Percentiles rank a stretch among this genome's conserved stretches.
These are phyloP conservation scores for Schizothecium vesticola DNA, from an alignment of 495 filamentous ascomycete genomes.

Conservation along the genomic window DNA sequence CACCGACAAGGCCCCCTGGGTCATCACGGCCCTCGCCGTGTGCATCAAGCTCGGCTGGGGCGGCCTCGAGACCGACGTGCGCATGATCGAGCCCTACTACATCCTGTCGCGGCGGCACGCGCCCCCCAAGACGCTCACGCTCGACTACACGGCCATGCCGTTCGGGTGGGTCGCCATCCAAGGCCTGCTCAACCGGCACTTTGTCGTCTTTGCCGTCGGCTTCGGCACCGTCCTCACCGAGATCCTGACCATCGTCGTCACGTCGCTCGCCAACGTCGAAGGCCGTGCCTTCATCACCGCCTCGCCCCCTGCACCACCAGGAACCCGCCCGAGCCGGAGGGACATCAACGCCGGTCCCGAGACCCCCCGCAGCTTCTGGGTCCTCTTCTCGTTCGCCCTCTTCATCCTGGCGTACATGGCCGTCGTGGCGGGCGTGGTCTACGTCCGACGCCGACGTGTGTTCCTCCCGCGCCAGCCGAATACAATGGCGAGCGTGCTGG, in stretches of 20 bases:
- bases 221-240: constrained; percentile 60
- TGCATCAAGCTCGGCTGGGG: constrained; percentile 62
- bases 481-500: constrained; percentile 65
- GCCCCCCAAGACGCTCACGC: constrained; percentile 54
- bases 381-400: constrained; percentile 52
- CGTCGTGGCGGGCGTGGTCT: constrained; percentile 48
- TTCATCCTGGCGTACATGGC: constrained; percentile 55
- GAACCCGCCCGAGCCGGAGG: background rate
- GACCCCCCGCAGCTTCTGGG: constrained; percentile 54
- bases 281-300: constrained; percentile 46
- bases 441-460: constrained; percentile 50
- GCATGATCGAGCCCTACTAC: constrained; percentile 73
- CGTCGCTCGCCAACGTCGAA: constrained; percentile 54
- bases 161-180: constrained; percentile 59
- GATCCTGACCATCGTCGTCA: constrained; percentile 61
- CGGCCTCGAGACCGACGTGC: constrained; percentile 63
- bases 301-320: background rate
- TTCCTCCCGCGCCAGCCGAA: constrained; percentile 69
- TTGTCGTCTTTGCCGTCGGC: constrained; percentile 56
- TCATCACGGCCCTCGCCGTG: constrained; percentile 57
- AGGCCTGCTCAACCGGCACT: constrained; percentile 57
- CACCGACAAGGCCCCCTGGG: constrained; percentile 57
- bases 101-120: constrained; percentile 60
- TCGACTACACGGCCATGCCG: constrained; percentile 67
- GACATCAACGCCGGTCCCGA: constrained; percentile 52